Evolutionary conservation across 192 early-diverging fungal genomes (phyloP).

Genomic region (Coemansia sp.): DNA sequence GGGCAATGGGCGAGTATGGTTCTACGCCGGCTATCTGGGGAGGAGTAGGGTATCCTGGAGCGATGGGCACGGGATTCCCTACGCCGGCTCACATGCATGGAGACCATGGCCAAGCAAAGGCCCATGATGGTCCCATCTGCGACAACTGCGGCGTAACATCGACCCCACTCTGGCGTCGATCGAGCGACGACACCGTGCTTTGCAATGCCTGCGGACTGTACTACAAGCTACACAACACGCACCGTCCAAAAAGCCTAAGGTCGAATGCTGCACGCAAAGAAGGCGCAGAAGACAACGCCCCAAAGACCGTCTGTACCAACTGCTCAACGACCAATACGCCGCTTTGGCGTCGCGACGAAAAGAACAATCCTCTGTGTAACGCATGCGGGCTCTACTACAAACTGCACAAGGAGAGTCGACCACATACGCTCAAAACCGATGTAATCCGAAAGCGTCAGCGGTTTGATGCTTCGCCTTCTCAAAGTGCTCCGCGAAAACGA

Average conservation of each 20-base stretch:
- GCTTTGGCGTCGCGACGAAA: conserved; percentile 89
- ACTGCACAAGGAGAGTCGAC: conserved; percentile 88
- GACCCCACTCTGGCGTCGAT: conserved; percentile 91
- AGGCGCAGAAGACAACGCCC: conserved; percentile 32
- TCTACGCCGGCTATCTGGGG: conserved; percentile 38
- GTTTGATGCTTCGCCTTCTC: conserved; percentile 23
- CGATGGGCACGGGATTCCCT: conserved; percentile 12
- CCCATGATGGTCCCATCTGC: conserved; percentile 55
- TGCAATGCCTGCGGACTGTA: conserved; percentile 98
- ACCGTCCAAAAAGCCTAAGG: conserved; percentile 82
- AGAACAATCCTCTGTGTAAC: conserved; percentile 93
- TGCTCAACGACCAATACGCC: conserved; percentile 87
- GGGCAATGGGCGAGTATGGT: conserved; percentile 31
- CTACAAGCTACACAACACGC: conserved; percentile 87
- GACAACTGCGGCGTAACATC: conserved; percentile 77
- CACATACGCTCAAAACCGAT: conserved; percentile 86
- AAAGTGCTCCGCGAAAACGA: conserved; percentile 26
- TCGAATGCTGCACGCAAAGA: conserved; percentile 65
- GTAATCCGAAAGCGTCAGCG: conserved; percentile 97
- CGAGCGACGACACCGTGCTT: conserved; percentile 78
- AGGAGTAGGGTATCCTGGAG: conserved; percentile 29
- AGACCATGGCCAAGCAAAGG: conserved; percentile 11
- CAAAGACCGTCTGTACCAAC: conserved; percentile 64
- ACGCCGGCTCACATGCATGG: conserved; percentile 8
- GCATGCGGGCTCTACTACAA: conserved; percentile 97